Conservation (phyloP, 2,329 filamentous ascomycete species). For the Claviceps sp. region DNA sequence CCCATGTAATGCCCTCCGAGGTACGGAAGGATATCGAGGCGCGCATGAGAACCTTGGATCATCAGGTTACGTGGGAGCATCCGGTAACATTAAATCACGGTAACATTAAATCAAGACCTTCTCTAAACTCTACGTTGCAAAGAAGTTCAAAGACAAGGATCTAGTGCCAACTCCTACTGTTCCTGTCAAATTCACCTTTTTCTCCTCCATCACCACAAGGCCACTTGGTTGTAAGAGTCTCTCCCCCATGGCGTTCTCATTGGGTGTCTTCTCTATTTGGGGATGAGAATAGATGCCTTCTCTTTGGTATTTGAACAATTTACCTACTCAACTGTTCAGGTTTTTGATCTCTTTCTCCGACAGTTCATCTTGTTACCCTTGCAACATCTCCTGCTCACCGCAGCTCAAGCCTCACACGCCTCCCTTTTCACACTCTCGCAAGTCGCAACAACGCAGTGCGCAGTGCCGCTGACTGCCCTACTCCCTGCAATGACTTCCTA, state of each 20-base stretch:
- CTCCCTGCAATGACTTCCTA: constrained; percentile 10
- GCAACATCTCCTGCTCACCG: not conserved
- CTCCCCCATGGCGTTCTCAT: not conserved
- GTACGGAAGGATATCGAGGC: constrained; percentile 18
- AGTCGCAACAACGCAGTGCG: not conserved
- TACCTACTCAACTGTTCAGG: not conserved
- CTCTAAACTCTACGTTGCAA: not conserved
- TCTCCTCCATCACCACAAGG: not conserved
- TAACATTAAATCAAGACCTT: constrained; percentile 11
- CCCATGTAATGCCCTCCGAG: constrained; percentile 15
- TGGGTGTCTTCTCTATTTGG: not conserved
- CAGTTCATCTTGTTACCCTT: not conserved
- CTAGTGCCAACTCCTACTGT: not conserved
- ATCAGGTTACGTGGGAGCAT: constrained; percentile 30
- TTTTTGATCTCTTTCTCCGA: not conserved
- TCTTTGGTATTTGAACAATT: not conserved
- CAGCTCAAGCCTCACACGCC: not conserved
- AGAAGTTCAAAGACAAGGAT: too few species aligned
- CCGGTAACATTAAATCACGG: constrained; percentile 26
- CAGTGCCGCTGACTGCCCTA: too few species aligned
- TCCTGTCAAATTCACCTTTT: not conserved
- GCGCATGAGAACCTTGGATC: constrained; percentile 19
- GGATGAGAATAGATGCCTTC: not conserved
- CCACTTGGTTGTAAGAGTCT: not conserved
- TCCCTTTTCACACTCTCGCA: not conserved